Evolutionary conservation across 768 basidiomycete species (phyloP).

Genomic region (Russula emetica): DNA sequence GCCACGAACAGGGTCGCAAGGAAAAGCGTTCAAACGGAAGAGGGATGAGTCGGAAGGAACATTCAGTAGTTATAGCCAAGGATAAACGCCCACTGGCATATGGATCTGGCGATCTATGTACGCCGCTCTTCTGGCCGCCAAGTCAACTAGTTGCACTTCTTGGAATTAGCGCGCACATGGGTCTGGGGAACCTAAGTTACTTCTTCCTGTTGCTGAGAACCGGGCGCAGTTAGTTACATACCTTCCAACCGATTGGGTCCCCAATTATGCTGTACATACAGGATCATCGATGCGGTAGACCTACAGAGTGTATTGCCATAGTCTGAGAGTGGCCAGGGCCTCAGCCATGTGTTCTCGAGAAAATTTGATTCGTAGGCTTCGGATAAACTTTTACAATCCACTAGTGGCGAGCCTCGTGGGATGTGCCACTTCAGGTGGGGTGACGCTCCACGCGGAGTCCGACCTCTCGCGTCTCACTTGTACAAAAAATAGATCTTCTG

Average conservation of each 20-base stretch:
- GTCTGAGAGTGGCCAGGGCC: not conserved
- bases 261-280: not conserved
- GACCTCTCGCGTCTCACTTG: not conserved
- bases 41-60: not conserved
- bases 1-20: not conserved
- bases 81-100: conserved; percentile 2
- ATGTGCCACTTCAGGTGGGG: not conserved
- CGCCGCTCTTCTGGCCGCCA: conserved; percentile 5
- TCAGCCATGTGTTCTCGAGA: not conserved
- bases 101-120: conserved; percentile 17
- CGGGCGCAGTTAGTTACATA: not conserved
- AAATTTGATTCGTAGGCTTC: not conserved
- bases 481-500: not conserved
- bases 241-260: not conserved
- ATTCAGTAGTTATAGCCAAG: conserved; percentile 16
- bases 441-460: not conserved
- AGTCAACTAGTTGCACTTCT: conserved; percentile 21
- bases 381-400: not conserved
- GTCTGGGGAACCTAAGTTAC: too few relatives aligned
- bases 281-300: not conserved
- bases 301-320: not conserved
- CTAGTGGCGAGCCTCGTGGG: not conserved
- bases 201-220: not conserved
- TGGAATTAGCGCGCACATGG: not conserved
- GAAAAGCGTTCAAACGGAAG: not conserved